Evolutionary conservation across 1,284 basidiomycete species (phyloP).

Genomic region (Ceratobasidium sp.): DNA sequence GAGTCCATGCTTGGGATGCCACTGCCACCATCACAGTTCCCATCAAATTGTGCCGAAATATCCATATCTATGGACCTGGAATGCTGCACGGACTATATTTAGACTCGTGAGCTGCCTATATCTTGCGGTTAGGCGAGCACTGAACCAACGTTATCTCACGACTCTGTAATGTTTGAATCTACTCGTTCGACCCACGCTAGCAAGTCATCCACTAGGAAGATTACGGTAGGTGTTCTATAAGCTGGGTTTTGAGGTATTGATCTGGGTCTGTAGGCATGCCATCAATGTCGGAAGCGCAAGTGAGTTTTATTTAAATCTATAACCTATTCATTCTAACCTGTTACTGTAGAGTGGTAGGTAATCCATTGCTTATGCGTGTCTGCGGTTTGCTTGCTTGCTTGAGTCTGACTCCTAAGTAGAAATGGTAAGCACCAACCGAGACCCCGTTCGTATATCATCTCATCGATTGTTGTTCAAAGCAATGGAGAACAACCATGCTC

Average conservation of each 20-base stretch:
- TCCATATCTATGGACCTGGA: too few relatives aligned
- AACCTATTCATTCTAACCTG: not conserved
- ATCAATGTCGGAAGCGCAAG: conserved; percentile 41
- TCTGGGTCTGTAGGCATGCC: conserved; percentile 6
- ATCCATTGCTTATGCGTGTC: not conserved
- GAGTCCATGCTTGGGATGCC: too few relatives aligned
- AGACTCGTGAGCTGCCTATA: too few relatives aligned
- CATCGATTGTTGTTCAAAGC: not conserved
- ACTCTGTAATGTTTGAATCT: too few relatives aligned
- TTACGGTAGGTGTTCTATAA: not conserved
- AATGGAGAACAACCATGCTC: conserved; percentile 35
- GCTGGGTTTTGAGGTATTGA: not conserved
- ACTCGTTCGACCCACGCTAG: too few relatives aligned
- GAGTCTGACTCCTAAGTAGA: not conserved
- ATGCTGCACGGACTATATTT: too few relatives aligned
- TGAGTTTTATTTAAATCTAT: not conserved
- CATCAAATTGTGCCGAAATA: too few relatives aligned
- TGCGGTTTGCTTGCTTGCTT: not conserved
- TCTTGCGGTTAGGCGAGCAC: too few relatives aligned
- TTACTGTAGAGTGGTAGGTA: conserved; percentile 36
- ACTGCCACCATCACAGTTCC: too few relatives aligned
- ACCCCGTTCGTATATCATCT: not conserved
- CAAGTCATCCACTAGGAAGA: too few relatives aligned
- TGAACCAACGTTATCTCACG: too few relatives aligned
- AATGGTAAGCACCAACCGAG: not conserved